phyloP scores from a whole-genome alignment of 2,329 filamentous ascomycete species.

The Aspergillus fumigatiaffinis region DNA sequence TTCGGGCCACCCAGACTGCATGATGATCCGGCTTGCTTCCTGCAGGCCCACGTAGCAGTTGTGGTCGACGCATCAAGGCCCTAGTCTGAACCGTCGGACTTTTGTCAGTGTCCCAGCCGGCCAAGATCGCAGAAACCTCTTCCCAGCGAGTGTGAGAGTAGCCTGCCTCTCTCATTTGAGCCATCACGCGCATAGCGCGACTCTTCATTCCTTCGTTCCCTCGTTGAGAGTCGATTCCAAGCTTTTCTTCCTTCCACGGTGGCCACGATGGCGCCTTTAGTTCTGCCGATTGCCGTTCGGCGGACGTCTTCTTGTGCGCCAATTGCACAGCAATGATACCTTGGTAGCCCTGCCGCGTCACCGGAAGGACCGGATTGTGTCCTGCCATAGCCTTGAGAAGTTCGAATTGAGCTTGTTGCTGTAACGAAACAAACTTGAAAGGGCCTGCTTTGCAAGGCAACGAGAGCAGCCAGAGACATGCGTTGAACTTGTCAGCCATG shows the following conservation, averaged over 20 bases:
- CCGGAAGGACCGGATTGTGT: slow-evolving; percentile 49
- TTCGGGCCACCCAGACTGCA: slow-evolving; percentile 54
- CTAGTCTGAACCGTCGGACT: slow-evolving; percentile 62
- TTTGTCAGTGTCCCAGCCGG: slow-evolving; percentile 60
- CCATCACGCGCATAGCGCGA: slow-evolving; percentile 53
- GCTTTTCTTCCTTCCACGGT: slow-evolving; percentile 61
- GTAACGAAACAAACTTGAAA: slow-evolving; percentile 45
- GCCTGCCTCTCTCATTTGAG: slow-evolving; percentile 57
- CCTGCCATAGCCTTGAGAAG: slow-evolving; percentile 56
- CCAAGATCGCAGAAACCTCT: slow-evolving; percentile 49
- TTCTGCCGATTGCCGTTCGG: slow-evolving; percentile 55
- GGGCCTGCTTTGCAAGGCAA: slow-evolving; percentile 47
- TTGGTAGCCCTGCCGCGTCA: slow-evolving; percentile 57
- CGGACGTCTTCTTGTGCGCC: slow-evolving; percentile 52
- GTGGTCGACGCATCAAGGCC: slow-evolving; percentile 36
- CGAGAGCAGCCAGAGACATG: slow-evolving; percentile 46
- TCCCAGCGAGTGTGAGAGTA: slow-evolving; percentile 53
- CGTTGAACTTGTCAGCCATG: slow-evolving; percentile 47
- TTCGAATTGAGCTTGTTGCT: slow-evolving; percentile 56
- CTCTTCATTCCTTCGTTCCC: slow-evolving; percentile 55
- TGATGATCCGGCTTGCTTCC: slow-evolving; percentile 19
- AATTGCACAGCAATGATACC: slow-evolving; percentile 55
- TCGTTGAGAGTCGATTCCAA: slow-evolving; percentile 57
- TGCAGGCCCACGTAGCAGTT: slow-evolving; percentile 13
- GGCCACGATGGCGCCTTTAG: slow-evolving; percentile 61